Base-by-base conservation (phyloP, 345 rosid species). In the Euphorbia tirucalli region DNA sequence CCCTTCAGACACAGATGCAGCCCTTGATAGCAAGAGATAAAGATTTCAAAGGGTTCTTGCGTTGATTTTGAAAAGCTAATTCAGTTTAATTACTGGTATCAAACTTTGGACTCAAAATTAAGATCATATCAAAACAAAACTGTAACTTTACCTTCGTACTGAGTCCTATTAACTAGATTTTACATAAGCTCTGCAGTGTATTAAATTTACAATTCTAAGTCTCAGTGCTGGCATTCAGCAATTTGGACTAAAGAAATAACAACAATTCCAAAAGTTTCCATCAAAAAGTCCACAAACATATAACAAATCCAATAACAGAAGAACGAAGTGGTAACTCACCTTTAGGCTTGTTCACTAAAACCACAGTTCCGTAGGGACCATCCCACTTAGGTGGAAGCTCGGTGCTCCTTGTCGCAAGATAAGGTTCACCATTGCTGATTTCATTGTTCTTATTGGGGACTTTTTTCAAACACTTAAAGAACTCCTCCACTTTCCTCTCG, bases 301-400 rank as follows among this genome's bases (percentile, higher is more conserved):
- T 11, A 69, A 25, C 5, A 11, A 50, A 62, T 43, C 43, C 43
- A 57, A 49, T 28, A 69, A 62, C 11, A 54, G 21, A 35, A 67
- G 52, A 2, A 10, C 11, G 10, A 56, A 31, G 48, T 10, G 18
- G 24, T 16, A 39, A 66, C 84, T 82, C 67, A 86, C 97, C 99
- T 90, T 89, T 92, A 37, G 99, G 99, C 83, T 95, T 92, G 73
- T 90, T 92, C 43, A 95, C 85, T 87, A 92, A 88, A 72, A 90
- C 83, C 58, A 94, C 88, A 0, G 97, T 89, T 62, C 97, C 98
- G 44, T 83, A 41, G 30, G 93, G 96, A 72, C 85, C 91, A 78
- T 92, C 96, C 99, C 99, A 95, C 39, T 73, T 78, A 8, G 97
- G 83, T 69, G 99, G 99, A 73, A 95, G 94, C 73, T 85, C 93